Evolutionary conservation across 1,284 basidiomycete genomes (phyloP).

Genomic region (Fomitopsis betulina): DNA sequence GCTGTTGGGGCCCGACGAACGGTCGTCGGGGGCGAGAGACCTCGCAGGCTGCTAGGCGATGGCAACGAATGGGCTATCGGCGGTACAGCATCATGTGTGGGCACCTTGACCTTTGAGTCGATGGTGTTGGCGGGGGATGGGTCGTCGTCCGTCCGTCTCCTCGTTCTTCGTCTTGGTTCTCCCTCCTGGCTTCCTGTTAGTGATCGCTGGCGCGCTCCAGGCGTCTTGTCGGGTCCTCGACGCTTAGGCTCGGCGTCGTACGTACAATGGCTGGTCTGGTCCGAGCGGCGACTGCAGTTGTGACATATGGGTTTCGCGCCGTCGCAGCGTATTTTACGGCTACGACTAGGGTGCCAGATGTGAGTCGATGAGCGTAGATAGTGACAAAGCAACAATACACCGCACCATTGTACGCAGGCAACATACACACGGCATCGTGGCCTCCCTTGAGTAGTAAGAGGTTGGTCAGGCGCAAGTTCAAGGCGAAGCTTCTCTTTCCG

Average conservation of each 20-base stretch:
- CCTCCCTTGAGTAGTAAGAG: constrained; percentile 71
- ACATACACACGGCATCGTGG: constrained; percentile 71
- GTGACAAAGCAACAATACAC: constrained; percentile 3
- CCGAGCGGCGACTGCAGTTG: constrained; percentile 53
- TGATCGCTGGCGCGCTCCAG: constrained; percentile 64
- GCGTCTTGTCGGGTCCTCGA: constrained; percentile 70
- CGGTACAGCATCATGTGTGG: not conserved
- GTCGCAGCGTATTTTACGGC: constrained; percentile 76
- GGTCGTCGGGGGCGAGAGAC: not conserved
- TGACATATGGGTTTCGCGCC: constrained; percentile 71
- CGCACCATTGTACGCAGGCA: constrained; percentile 71
- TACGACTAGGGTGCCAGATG: constrained; percentile 42
- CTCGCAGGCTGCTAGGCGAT: not conserved
- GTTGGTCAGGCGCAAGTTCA: constrained; percentile 64
- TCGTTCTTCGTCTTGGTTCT: constrained; percentile 22
- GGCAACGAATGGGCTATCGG: not conserved
- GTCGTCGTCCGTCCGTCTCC: constrained; percentile 11
- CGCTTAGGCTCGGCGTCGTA: constrained; percentile 72
- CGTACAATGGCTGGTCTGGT: constrained; percentile 22
- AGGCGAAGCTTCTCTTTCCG: constrained; percentile 60
- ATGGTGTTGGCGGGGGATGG: not conserved
- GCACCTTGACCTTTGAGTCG: not conserved
- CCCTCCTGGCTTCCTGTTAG: constrained; percentile 14
- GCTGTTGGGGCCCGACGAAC: not conserved
- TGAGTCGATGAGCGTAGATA: not conserved